Conservation (phyloP, 1,139 yeast species). For the Candida tetrigidarum region DNA sequence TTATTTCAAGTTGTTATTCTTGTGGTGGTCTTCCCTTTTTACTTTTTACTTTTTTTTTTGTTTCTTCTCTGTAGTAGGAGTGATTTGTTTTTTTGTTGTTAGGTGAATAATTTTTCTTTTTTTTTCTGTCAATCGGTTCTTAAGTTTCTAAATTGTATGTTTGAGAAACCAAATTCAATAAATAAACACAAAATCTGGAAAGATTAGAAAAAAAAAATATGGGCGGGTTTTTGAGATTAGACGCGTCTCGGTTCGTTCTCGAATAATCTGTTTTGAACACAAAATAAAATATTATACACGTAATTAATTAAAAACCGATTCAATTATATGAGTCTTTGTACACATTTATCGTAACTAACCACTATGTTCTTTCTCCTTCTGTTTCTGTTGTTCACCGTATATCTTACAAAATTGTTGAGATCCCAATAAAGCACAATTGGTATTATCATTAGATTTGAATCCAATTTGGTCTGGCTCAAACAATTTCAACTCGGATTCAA, state of each 20-base stretch:
- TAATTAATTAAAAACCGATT: no score
- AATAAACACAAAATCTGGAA: not conserved
- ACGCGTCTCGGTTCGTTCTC: not conserved
- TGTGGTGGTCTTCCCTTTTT: not conserved
- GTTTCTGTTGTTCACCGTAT: conserved; percentile 18
- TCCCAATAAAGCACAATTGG: conserved; percentile 22
- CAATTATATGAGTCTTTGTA: not conserved
- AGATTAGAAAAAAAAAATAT: no score
- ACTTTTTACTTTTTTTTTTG: not conserved
- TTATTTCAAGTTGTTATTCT: no score
- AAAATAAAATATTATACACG: no score
- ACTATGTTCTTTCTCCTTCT: not conserved
- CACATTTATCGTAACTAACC: not conserved
- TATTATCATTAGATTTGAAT: conserved; percentile 5
- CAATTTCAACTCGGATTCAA: not conserved
- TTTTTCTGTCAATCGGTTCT: not conserved
- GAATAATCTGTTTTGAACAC: no score
- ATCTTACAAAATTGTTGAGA: conserved; percentile 23
- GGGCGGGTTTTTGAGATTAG: not conserved
- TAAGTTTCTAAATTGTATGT: not conserved
- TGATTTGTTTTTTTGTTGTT: not conserved
- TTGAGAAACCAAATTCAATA: not conserved
- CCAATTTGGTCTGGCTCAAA: conserved; percentile 3
- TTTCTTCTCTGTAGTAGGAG: not conserved
- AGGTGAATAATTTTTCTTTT: not conserved